Evolutionary conservation across 257 asterid species (phyloP).

Genomic region (Pogostemon cablin): DNA sequence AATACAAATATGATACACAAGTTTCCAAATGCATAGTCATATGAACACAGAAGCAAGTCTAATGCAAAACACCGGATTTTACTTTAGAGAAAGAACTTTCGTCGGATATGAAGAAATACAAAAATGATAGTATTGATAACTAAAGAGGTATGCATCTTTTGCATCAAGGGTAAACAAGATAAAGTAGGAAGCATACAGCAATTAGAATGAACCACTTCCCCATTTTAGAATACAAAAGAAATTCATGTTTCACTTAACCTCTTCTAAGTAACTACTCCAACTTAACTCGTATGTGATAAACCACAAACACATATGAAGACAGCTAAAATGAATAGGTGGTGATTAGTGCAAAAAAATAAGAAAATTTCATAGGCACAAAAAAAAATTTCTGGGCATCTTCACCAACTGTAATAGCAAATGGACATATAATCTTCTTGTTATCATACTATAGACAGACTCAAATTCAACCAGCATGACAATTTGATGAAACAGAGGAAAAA

Average conservation of each 20-base stretch:
- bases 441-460: not conserved
- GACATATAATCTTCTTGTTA: not conserved
- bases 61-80: not conserved
- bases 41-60: not conserved
- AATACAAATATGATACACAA: slow-evolving; percentile 9
- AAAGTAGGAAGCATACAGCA: not conserved
- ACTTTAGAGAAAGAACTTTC: not conserved
- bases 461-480: not conserved
- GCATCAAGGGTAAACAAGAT: slow-evolving; percentile 20
- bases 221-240: slow-evolving; percentile 4
- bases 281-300: not conserved
- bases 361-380: not conserved
- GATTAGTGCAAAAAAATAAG: not conserved
- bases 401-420: not conserved
- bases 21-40: not conserved
- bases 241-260: not conserved
- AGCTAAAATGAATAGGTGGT: not conserved
- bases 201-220: not conserved
- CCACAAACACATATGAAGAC: not conserved
- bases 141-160: not conserved
- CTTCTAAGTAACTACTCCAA: not conserved
- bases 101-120: not conserved
- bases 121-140: not conserved
- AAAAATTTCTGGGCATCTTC: not conserved
- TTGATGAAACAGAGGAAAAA: not conserved